Evolutionary conservation across 495 filamentous ascomycete species (phyloP).

Genomic region (Xylaria nigripes): DNA sequence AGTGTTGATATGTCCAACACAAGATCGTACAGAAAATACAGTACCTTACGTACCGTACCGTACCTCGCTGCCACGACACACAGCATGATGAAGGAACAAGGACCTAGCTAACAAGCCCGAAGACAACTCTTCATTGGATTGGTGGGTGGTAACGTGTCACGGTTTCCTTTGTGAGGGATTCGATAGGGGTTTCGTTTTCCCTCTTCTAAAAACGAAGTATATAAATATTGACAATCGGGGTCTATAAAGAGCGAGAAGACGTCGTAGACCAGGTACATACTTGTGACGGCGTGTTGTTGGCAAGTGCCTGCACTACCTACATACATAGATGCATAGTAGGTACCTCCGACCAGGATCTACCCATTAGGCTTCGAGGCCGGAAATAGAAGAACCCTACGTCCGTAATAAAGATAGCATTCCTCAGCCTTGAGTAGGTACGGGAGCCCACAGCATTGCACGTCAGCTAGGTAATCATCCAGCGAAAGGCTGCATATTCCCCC

Average conservation of each 20-base stretch:
- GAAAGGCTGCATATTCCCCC: too few species aligned
- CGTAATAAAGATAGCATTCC: background rate
- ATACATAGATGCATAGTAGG: too few species aligned
- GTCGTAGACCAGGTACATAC: too few species aligned
- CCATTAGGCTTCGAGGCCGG: background rate
- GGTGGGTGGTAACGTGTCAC: background rate
- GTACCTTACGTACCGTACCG: background rate
- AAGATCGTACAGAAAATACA: background rate
- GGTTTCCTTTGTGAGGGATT: background rate
- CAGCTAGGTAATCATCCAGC: too few species aligned
- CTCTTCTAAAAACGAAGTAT: too few species aligned
- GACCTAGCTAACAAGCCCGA: background rate
- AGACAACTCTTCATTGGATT: background rate
- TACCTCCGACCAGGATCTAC: too few species aligned
- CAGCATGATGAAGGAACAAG: too few species aligned
- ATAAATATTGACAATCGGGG: background rate
- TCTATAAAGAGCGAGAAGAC: too few species aligned
- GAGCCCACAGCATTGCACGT: background rate
- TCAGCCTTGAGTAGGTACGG: slow-evolving; percentile 1
- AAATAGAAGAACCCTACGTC: background rate
- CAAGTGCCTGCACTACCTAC: background rate
- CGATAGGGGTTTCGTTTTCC: background rate
- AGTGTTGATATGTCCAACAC: too few species aligned
- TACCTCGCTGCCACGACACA: background rate
- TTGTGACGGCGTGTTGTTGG: too few species aligned